Evolutionary conservation across 257 asterid species (phyloP).

Genomic region (Eucommia ulmoides): DNA sequence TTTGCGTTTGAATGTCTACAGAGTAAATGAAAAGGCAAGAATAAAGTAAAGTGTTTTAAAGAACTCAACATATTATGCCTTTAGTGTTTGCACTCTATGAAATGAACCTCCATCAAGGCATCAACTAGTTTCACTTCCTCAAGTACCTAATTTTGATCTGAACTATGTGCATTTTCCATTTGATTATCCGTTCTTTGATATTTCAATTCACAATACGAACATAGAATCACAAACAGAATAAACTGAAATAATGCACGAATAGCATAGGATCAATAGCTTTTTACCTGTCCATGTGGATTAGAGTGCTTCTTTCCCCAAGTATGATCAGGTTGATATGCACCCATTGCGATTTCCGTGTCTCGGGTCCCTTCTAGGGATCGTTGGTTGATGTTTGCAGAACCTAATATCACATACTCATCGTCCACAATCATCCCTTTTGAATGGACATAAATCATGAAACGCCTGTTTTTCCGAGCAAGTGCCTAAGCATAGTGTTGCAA

Average conservation of each 20-base stretch:
- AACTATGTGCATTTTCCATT: not conserved
- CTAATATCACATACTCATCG: conserved; percentile 68
- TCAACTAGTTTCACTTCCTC: too few relatives aligned
- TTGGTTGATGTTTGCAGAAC: conserved; percentile 94
- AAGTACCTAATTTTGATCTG: not conserved
- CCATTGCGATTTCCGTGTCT: conserved; percentile 90
- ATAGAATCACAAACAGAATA: not conserved
- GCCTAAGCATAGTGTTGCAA: conserved; percentile 34
- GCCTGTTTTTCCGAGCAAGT: conserved; percentile 34
- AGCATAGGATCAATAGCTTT: not conserved
- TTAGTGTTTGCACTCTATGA: too few relatives aligned
- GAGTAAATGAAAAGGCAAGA: too few relatives aligned
- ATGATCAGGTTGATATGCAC: conserved; percentile 79
- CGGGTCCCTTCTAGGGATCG: conserved; percentile 84
- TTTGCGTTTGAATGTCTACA: too few relatives aligned
- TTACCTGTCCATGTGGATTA: conserved; percentile 80
- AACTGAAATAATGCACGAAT: not conserved
- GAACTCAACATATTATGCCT: too few relatives aligned
- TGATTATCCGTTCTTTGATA: not conserved
- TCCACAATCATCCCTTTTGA: conserved; percentile 98
- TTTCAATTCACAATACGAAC: not conserved
- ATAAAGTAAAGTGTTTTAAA: too few relatives aligned
- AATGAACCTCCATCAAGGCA: too few relatives aligned
- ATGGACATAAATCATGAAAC: conserved; percentile 94
- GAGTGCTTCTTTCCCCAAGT: conserved; percentile 52